Conservation (phyloP, 2,329 filamentous ascomycete genomes). For the Pseudogymnoascus sp. region DNA sequence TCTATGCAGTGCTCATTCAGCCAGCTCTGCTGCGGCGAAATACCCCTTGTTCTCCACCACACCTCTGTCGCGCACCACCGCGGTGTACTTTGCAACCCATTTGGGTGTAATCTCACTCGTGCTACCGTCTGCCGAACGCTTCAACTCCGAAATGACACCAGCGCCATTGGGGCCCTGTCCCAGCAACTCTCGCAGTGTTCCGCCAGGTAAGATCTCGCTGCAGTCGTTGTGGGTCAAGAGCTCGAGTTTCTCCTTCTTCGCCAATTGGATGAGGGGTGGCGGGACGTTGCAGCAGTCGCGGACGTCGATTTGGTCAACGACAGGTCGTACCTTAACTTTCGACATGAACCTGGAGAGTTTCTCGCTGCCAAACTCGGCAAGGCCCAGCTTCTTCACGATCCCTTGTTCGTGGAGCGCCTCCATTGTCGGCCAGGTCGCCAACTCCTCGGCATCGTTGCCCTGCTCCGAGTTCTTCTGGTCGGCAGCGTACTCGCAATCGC, state of each 20-base stretch:
- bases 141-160: constrained; percentile 57
- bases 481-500: constrained; percentile 76
- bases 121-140: constrained; percentile 56
- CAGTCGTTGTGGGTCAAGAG: constrained; percentile 90
- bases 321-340: constrained; percentile 62
- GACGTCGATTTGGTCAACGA: constrained; percentile 92
- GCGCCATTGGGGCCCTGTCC: constrained; percentile 65
- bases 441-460: constrained; percentile 59
- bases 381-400: constrained; percentile 66
- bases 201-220: constrained; percentile 79
- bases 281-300: constrained; percentile 94
- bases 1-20: constrained; percentile 28
- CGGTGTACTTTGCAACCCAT: constrained; percentile 97
- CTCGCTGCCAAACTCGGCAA: constrained; percentile 85
- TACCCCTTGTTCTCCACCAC: constrained; percentile 99
- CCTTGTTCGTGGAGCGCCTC: constrained; percentile 68
- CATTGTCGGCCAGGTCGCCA: constrained; percentile 62
- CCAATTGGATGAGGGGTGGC: constrained; percentile 73
- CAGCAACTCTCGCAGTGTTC: constrained; percentile 76
- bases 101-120: constrained; percentile 64
- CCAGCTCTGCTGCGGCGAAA: constrained; percentile 76
- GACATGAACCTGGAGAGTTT: constrained; percentile 72
- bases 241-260: constrained; percentile 77
- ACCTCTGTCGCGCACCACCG: constrained; percentile 84
- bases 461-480: constrained; percentile 54